These are phyloP conservation scores for Aaosphaeria arxii DNA, from an alignment of 2,329 filamentous ascomycete genomes.

Conservation along the genomic window DNA sequence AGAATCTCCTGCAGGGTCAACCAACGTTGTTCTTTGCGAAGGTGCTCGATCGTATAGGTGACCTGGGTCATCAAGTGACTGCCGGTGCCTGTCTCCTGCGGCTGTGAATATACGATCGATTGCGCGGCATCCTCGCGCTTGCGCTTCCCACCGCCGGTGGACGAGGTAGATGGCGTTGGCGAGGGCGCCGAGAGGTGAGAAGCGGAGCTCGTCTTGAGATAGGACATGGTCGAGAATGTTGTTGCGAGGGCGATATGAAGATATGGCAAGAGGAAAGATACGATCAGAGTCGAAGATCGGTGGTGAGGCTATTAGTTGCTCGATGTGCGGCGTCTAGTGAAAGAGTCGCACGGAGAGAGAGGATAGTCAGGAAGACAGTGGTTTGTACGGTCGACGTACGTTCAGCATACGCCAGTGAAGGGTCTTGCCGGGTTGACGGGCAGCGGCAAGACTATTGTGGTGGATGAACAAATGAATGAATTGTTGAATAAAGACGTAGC, in stretches of 20 bases:
- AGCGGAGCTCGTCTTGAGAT: slow-evolving; percentile 28
- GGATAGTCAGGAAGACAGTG: not conserved
- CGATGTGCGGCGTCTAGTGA: slow-evolving; percentile 24
- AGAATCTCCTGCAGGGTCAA: slow-evolving; percentile 75
- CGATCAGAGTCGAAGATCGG: not conserved
- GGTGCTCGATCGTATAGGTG: slow-evolving; percentile 71
- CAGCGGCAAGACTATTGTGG: no score
- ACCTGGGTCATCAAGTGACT: slow-evolving; percentile 83
- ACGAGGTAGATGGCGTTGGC: slow-evolving; percentile 51
- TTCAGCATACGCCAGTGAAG: no score
- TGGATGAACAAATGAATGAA: no score
- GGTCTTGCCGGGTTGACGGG: no score
- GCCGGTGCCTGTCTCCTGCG: slow-evolving; percentile 71
- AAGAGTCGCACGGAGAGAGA: slow-evolving; percentile 24
- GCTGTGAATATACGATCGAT: slow-evolving; percentile 70
- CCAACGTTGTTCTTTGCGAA: slow-evolving; percentile 60
- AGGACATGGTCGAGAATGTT: slow-evolving; percentile 26
- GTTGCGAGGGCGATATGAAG: not conserved
- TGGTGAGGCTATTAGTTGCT: slow-evolving; percentile 1
- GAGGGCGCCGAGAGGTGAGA: slow-evolving; percentile 54
- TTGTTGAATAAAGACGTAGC: no score
- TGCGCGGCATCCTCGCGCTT: slow-evolving; percentile 54
- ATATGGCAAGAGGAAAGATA: not conserved
- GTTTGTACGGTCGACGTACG: no score
- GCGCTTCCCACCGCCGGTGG: slow-evolving; percentile 44